Evolutionary conservation across 2,329 filamentous ascomycete species (phyloP).

Genomic region (Lecanosticta acicola): DNA sequence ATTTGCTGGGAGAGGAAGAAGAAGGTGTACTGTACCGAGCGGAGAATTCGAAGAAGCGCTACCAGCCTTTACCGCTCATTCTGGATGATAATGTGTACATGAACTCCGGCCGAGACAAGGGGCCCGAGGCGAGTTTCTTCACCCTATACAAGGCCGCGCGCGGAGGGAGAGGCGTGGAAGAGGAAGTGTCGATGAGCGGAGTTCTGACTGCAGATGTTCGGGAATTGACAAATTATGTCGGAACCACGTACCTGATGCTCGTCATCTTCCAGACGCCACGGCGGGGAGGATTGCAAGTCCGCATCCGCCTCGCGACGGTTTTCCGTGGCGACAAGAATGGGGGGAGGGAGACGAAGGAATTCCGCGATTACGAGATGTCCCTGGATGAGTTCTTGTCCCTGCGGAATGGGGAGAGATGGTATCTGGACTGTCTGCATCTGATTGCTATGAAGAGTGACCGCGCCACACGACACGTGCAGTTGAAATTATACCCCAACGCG

Average conservation of each 20-base stretch:
- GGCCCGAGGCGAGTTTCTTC: constrained; percentile 6
- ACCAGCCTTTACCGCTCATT: constrained; percentile 11
- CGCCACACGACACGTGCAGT: constrained; percentile 8
- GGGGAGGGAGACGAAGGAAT: constrained; percentile 2
- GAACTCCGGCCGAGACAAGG: constrained; percentile 10
- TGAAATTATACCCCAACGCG: constrained; percentile 1
- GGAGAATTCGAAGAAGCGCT: constrained; percentile 4
- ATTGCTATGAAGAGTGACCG: constrained; percentile 9
- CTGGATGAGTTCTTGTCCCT: constrained; percentile 7
- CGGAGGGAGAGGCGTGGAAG: background rate
- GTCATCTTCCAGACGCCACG: constrained; percentile 4
- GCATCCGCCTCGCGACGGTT: constrained; percentile 4
- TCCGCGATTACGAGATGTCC: constrained; percentile 5
- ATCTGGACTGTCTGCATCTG: constrained; percentile 11
- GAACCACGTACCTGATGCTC: constrained; percentile 3
- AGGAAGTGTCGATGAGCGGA: background rate
- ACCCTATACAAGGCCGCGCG: constrained; percentile 9
- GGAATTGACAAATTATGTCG: constrained; percentile 6
- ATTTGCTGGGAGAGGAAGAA: constrained; percentile 4
- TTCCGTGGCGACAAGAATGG: constrained; percentile 3
- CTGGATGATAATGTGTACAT: constrained; percentile 4
- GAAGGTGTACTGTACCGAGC: constrained; percentile 10
- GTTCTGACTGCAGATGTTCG: constrained; percentile 6
- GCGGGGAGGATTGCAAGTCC: constrained; percentile 3
- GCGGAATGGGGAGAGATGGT: constrained; percentile 6